Evolutionary conservation across 2,329 filamentous ascomycete species (phyloP).

Genomic region (Colletotrichum magnum): DNA sequence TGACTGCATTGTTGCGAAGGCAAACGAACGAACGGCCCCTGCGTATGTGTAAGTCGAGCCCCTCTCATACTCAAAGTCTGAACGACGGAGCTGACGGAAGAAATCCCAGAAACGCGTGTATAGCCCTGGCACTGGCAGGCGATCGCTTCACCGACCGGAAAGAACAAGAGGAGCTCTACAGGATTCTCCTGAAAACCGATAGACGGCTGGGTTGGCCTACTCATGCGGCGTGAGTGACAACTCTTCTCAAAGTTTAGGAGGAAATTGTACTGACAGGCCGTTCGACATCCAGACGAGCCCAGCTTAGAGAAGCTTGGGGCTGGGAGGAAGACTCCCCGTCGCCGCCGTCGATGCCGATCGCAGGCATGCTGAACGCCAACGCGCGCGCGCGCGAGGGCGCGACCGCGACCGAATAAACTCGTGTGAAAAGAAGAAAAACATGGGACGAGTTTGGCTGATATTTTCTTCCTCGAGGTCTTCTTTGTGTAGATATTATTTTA

Average conservation of each 20-base stretch:
- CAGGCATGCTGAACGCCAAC: constrained; percentile 20
- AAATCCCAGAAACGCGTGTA: constrained; percentile 44
- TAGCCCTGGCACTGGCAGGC: constrained; percentile 51
- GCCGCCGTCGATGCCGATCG: constrained; percentile 28
- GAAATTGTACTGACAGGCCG: too few relatives aligned
- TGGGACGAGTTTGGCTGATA: constrained; percentile 2
- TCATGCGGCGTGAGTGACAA: constrained; percentile 45
- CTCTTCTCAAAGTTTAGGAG: too few relatives aligned
- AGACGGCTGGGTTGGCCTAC: constrained; percentile 48
- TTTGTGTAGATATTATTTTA: constrained; percentile 4
- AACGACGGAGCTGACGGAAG: too few relatives aligned
- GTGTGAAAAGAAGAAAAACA: neutral
- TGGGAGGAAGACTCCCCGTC: constrained; percentile 25
- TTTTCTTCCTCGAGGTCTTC: neutral
- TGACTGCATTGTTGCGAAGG: neutral
- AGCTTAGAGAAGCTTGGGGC: constrained; percentile 28
- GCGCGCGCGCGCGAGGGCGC: neutral
- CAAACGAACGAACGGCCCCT: constrained; percentile 30
- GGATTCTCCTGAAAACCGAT: constrained; percentile 51
- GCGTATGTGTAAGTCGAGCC: constrained; percentile 31
- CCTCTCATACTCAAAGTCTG: neutral
- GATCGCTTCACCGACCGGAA: constrained; percentile 54
- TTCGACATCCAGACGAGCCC: constrained; percentile 1
- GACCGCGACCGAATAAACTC: neutral
- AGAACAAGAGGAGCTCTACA: constrained; percentile 55